Evolutionary conservation across 1,139 yeast genomes (phyloP).

Genomic region (Taiozyma sp.): DNA sequence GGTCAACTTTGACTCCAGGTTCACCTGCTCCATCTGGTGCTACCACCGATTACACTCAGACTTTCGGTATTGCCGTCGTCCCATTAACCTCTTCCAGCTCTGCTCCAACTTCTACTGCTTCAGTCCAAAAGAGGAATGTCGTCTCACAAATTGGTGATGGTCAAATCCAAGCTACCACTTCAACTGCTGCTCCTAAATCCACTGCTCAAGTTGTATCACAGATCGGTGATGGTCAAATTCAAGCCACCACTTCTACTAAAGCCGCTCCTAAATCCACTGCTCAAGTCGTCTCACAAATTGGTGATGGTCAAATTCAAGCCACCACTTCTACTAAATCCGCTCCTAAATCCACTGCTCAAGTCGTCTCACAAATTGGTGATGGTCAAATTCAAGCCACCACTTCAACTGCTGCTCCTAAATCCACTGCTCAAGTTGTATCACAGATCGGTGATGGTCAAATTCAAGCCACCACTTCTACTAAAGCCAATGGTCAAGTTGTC

Average conservation of each 20-base stretch:
- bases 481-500: slow-evolving; percentile 5
- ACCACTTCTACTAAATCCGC: slow-evolving; percentile 29
- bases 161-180: slow-evolving; percentile 50
- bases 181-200: slow-evolving; percentile 29
- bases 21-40: slow-evolving; percentile 52
- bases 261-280: slow-evolving; percentile 11
- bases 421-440: slow-evolving; percentile 32
- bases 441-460: slow-evolving; percentile 59
- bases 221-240: slow-evolving; percentile 41
- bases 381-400: slow-evolving; percentile 40
- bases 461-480: slow-evolving; percentile 33
- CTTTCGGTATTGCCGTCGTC: slow-evolving; percentile 68
- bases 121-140: slow-evolving; percentile 31
- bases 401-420: slow-evolving; percentile 31
- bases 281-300: slow-evolving; percentile 18
- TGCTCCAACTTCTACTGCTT: slow-evolving; percentile 28
- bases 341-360: slow-evolving; percentile 30
- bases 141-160: slow-evolving; percentile 55
- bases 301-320: slow-evolving; percentile 12
- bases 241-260: slow-evolving; percentile 31
- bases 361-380: slow-evolving; percentile 38
- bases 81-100: slow-evolving; percentile 41
- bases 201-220: slow-evolving; percentile 34
- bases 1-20: slow-evolving; percentile 67
- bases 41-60: slow-evolving; percentile 51